Evolutionary conservation across 257 asterid genomes (phyloP).

Genomic region (Plantago elongata): DNA sequence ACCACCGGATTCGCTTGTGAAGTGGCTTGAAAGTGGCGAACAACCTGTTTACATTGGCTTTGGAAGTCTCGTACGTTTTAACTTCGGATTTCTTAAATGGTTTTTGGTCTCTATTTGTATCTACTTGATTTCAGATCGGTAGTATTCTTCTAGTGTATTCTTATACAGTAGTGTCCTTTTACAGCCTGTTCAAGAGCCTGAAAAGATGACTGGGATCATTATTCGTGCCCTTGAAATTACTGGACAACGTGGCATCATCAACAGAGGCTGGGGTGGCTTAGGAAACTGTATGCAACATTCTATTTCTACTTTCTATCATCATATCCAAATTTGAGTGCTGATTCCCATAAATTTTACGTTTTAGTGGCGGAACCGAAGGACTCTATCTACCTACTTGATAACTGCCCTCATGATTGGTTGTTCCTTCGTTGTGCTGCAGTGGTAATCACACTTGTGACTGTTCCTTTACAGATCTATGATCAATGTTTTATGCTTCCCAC

Average conservation of each 20-base stretch:
- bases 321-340: not conserved
- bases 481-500: not conserved
- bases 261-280: conserved; percentile 97
- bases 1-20: conserved; percentile 68
- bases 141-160: too few relatives aligned
- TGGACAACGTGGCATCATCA: conserved; percentile 84
- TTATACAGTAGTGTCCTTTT: not conserved
- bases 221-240: conserved; percentile 75
- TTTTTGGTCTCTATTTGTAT: not conserved
- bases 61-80: conserved; percentile 86
- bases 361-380: conserved; percentile 75
- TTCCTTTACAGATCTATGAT: not conserved
- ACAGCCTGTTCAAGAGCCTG: conserved; percentile 89
- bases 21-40: conserved; percentile 70
- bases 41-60: conserved; percentile 86
- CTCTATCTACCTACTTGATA: conserved; percentile 58
- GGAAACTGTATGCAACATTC: conserved; percentile 55
- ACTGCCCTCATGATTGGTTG: conserved; percentile 62
- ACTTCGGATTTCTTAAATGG: not conserved
- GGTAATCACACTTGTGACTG: conserved; percentile 32
- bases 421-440: conserved; percentile 80
- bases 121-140: too few relatives aligned
- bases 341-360: not conserved
- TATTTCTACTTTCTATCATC: not conserved
- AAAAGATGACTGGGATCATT: conserved; percentile 72